Percentiles rank a stretch among this genome's conserved stretches.
Conservation (phyloP, 2,329 filamentous ascomycete genomes). For the Pseudogymnoascus sp. region DNA sequence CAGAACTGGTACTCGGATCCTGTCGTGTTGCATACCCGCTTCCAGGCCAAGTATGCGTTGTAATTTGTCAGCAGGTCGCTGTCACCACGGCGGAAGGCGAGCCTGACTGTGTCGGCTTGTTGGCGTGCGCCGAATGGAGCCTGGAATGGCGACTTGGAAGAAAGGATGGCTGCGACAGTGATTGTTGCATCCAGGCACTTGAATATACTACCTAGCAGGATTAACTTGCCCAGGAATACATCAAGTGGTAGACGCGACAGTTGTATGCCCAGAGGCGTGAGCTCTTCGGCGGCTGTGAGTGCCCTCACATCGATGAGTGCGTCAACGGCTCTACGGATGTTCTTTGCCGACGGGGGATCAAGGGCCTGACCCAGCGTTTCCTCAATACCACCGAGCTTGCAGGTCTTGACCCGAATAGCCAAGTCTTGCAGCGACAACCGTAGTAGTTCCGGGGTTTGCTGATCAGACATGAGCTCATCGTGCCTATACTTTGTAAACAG, state of each 20-base stretch:
- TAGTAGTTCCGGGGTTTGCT: slow-evolving; percentile 95
- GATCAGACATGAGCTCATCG: slow-evolving; percentile 75
- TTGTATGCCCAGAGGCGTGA: slow-evolving; percentile 80
- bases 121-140: slow-evolving; percentile 75
- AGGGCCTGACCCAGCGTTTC: slow-evolving; percentile 80
- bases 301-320: slow-evolving; percentile 89
- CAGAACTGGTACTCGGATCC: slow-evolving; percentile 83
- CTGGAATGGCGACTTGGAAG: slow-evolving; percentile 89
- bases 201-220: slow-evolving; percentile 79
- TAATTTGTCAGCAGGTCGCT: slow-evolving; percentile 90
- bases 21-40: slow-evolving; percentile 62
- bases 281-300: slow-evolving; percentile 68
- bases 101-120: slow-evolving; percentile 72
- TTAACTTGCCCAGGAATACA: slow-evolving; percentile 89
- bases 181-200: slow-evolving; percentile 86
- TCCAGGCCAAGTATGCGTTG: slow-evolving; percentile 89
- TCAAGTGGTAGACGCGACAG: slow-evolving; percentile 85
- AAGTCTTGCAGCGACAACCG: slow-evolving; percentile 89
- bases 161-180: slow-evolving; percentile 86
- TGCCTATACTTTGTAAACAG: slow-evolving; percentile 87
- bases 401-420: slow-evolving; percentile 94
- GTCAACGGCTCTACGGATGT: slow-evolving; percentile 87
- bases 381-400: slow-evolving; percentile 89
- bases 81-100: slow-evolving; percentile 74
- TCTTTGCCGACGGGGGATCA: slow-evolving; percentile 83